phyloP scores from a whole-genome alignment of 345 rosid species.

The Eucalyptus regnans region DNA sequence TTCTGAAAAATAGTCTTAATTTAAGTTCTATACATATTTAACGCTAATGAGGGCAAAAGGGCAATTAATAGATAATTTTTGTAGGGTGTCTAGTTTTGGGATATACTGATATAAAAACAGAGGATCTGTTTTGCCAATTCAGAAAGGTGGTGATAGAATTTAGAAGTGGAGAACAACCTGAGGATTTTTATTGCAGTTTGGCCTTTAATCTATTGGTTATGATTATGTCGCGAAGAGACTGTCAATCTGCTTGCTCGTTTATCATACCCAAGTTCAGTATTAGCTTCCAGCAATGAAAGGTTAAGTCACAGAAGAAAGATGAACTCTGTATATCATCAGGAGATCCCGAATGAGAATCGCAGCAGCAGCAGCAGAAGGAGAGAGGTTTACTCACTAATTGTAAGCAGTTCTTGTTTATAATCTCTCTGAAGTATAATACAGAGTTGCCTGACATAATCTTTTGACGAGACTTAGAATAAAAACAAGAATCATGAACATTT shows the following conservation, averaged over 20 bases:
- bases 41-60: background rate
- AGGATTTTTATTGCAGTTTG: background rate
- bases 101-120: background rate
- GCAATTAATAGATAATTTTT: background rate
- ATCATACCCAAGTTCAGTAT: background rate
- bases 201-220: background rate
- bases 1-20: background rate
- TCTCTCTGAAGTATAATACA: background rate
- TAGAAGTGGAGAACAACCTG: background rate
- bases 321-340: background rate
- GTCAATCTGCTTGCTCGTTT: background rate
- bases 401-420: background rate
- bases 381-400: background rate
- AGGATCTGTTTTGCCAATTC: background rate
- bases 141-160: background rate
- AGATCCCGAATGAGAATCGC: background rate
- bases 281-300: background rate
- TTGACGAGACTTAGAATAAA: background rate
- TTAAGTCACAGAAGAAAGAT: background rate
- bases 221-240: background rate
- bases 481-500: background rate
- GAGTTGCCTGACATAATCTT: background rate
- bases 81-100: background rate
- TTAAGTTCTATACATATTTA: background rate
- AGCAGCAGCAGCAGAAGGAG: background rate